Percentiles rank a stretch among this genome's conserved stretches.
These are phyloP conservation scores for Neonothopanus nambi DNA, from an alignment of 1,284 basidiomycete genomes.

Conservation along the genomic window DNA sequence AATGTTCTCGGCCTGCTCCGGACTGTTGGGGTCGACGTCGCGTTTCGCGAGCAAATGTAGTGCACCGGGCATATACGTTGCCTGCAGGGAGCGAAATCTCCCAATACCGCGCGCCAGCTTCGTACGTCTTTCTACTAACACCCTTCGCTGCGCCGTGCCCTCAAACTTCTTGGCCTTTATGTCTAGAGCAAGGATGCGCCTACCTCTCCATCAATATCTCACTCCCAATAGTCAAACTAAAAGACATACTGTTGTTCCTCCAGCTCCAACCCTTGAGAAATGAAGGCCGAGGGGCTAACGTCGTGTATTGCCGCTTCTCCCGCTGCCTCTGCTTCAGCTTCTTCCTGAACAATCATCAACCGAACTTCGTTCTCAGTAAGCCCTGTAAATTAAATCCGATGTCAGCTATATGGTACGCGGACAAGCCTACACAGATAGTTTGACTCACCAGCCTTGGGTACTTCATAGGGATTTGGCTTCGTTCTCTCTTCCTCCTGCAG, in stretches of 20 bases:
- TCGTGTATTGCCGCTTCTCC: constrained; percentile 7
- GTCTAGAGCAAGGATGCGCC: neutral
- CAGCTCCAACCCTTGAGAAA: constrained; percentile 16
- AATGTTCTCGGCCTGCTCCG: neutral
- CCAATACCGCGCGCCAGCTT: constrained; percentile 3
- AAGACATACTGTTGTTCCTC: constrained; percentile 21
- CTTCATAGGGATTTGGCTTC: constrained; percentile 25
- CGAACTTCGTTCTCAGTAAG: constrained; percentile 16
- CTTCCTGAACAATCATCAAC: constrained; percentile 14
- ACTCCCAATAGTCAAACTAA: neutral
- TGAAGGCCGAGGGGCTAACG: constrained; percentile 12
- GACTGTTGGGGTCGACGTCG: neutral
- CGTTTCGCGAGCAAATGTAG: neutral
- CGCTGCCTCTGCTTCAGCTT: constrained; percentile 4
- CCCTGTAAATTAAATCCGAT: constrained; percentile 3
- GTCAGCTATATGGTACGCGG: neutral
- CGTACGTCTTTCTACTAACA: neutral
- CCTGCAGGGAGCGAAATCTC: too few species aligned
- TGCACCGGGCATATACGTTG: constrained; percentile 4
- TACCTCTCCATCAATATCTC: neutral
- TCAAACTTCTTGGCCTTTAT: neutral
- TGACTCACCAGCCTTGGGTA: constrained; percentile 2
- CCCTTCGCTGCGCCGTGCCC: neutral
- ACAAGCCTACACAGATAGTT: too few species aligned
- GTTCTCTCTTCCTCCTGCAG: neutral